Conservation (phyloP, 805 yeast species). For the Teunomyces tritomae region DNA sequence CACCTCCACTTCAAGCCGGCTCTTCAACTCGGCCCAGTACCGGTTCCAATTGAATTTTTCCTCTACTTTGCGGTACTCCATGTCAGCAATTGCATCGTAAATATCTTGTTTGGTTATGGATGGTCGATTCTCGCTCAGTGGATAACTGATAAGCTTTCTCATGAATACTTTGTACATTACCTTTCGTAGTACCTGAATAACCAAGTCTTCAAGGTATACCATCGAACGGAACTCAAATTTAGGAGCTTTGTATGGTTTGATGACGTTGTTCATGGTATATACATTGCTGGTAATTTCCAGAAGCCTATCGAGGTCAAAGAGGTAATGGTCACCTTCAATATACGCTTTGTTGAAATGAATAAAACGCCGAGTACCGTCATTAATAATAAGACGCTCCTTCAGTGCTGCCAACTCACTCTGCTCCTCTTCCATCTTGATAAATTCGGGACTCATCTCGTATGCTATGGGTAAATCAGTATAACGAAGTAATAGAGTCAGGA, state of each 20-base stretch:
- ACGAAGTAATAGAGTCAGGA: constrained; percentile 20
- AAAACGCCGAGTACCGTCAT: constrained; percentile 7
- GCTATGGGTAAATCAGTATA: constrained; percentile 52
- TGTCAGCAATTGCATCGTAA: constrained; percentile 1
- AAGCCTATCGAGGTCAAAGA: constrained; percentile 1
- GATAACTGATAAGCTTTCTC: neutral
- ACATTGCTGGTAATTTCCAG: neutral
- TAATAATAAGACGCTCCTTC: constrained; percentile 14
- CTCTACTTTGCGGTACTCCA: constrained; percentile 2
- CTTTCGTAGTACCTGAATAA: constrained; percentile 1
- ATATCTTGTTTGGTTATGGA: neutral
- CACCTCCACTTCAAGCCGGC: constrained; percentile 4
- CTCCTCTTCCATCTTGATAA: constrained; percentile 43
- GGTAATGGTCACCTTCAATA: neutral
- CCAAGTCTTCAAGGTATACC: constrained; percentile 11
- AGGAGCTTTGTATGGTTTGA: neutral
- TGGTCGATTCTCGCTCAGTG: neutral
- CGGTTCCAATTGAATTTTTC: constrained; percentile 6
- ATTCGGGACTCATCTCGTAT: constrained; percentile 47
- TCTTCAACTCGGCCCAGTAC: constrained; percentile 8
- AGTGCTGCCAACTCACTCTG: constrained; percentile 25
- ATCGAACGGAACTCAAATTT: constrained; percentile 5
- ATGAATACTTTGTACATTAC: constrained; percentile 3
- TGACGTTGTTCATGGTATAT: neutral
- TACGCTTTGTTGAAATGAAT: neutral